Conservation (phyloP, 2,329 filamentous ascomycete species). For the Calonectria pseudoreteaudii region DNA sequence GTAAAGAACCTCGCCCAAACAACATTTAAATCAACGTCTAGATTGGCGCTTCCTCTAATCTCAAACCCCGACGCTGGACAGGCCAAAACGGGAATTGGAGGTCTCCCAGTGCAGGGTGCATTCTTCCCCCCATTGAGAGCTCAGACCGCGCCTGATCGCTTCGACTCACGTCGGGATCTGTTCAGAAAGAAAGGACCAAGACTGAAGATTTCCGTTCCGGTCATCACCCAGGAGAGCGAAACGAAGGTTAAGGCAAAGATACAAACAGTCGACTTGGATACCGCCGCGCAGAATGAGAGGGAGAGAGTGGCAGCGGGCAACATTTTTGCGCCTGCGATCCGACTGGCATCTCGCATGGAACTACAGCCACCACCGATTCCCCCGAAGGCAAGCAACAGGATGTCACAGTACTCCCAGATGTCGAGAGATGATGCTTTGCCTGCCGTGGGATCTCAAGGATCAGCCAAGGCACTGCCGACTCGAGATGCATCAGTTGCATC, state of each 20-base stretch:
- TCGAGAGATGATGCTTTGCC: conserved; percentile 48
- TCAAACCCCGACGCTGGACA: conserved; percentile 52
- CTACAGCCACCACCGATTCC: conserved; percentile 50
- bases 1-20: conserved; percentile 56
- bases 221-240: conserved; percentile 51
- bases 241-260: conserved; percentile 58
- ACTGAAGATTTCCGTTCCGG: conserved; percentile 62
- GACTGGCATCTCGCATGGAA: conserved; percentile 51
- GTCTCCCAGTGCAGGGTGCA: conserved; percentile 53
- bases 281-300: conserved; percentile 60
- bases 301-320: conserved; percentile 53
- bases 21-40: conserved; percentile 37
- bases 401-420: conserved; percentile 51
- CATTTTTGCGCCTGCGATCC: conserved; percentile 44
- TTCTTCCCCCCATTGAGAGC: conserved; percentile 56
- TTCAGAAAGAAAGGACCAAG: conserved; percentile 49
- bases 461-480: neutral
- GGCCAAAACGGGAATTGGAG: conserved; percentile 51
- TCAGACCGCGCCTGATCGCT: conserved; percentile 37
- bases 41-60: conserved; percentile 51
- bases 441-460: conserved; percentile 4
- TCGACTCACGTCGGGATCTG: conserved; percentile 30
- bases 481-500: conserved; percentile 48
- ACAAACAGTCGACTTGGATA: conserved; percentile 61
- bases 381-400: conserved; percentile 48